Percentiles rank a stretch among this genome's conserved stretches.
phyloP scores from a whole-genome alignment of 352 stramenopile species.

The Globisporangium takayamanum region DNA sequence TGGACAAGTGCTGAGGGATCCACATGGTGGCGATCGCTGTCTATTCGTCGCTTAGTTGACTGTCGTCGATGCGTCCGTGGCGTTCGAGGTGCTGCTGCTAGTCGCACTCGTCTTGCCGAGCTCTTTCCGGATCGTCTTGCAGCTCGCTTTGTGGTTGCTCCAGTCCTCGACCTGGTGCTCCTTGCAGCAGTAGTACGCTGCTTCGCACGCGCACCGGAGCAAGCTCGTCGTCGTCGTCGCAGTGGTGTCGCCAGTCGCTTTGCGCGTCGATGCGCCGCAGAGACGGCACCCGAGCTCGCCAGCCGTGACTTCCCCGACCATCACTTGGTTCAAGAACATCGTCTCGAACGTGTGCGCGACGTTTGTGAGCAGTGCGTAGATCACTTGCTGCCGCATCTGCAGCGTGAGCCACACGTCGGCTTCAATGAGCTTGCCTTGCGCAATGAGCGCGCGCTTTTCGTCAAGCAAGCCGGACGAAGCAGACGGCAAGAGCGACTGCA shows the following conservation, averaged over 20 bases:
- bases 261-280: conserved; percentile 44
- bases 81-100: too few species aligned
- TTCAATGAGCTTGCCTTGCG: conserved; percentile 69
- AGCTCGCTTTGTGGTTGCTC: conserved; percentile 70
- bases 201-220: conserved; percentile 66
- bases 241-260: conserved; percentile 4
- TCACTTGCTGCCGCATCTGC: conserved; percentile 81
- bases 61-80: too few species aligned
- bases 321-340: conserved; percentile 70
- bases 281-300: conserved; percentile 62
- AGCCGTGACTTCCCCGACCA: conserved; percentile 54
- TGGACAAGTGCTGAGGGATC: too few species aligned
- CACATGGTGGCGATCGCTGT: too few species aligned
- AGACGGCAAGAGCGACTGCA: conserved; percentile 72
- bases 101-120: too few species aligned
- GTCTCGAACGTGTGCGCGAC: conserved; percentile 80
- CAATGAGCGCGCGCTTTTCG: conserved; percentile 60
- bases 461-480: conserved; percentile 44
- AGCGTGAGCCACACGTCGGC: conserved; percentile 80
- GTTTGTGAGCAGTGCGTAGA: conserved; percentile 77
- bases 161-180: conserved; percentile 81
- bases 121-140: conserved; percentile 59
- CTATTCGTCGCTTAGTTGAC: too few species aligned
- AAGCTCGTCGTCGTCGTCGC: conserved; percentile 13
- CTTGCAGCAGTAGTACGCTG: conserved; percentile 81